Percentiles rank a stretch among this genome's conserved stretches.
These are phyloP conservation scores for Neocatenulostroma microsporum DNA, from an alignment of 2,329 filamentous ascomycete genomes.

Conservation along the genomic window DNA sequence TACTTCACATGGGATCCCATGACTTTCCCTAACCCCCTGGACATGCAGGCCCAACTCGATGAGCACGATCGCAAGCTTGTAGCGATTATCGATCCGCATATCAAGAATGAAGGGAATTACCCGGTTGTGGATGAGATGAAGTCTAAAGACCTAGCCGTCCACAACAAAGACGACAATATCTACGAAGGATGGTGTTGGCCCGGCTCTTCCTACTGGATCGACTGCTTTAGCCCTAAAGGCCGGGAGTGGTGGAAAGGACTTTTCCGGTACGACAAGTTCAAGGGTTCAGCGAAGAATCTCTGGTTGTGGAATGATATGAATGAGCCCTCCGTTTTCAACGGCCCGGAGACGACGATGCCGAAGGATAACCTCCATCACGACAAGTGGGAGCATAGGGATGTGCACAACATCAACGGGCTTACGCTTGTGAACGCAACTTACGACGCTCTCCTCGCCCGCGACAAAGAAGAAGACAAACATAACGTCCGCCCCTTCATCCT, in stretches of 20 bases:
- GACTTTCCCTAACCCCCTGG: constrained; percentile 75
- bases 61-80: constrained; percentile 83
- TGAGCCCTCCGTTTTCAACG: constrained; percentile 97
- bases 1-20: constrained; percentile 97
- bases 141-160: constrained; percentile 72
- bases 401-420: constrained; percentile 93
- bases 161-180: constrained; percentile 79
- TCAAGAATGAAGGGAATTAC: constrained; percentile 84
- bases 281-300: constrained; percentile 75
- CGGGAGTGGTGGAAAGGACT: constrained; percentile 84
- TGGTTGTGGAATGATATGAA: constrained; percentile 99
- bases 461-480: constrained; percentile 63
- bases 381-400: constrained; percentile 91
- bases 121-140: constrained; percentile 71
- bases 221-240: constrained; percentile 89
- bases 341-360: constrained; percentile 96
- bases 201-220: constrained; percentile 91
- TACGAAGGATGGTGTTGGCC: constrained; percentile 99
- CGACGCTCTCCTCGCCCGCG: constrained; percentile 72
- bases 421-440: constrained; percentile 94
- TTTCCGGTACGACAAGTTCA: constrained; percentile 83
- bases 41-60: constrained; percentile 83
- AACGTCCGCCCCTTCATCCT: constrained; percentile 72
- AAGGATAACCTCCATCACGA: constrained; percentile 92
- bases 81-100: constrained; percentile 91